Evolutionary conservation across 148 eudicot genomes (phyloP).

Genomic region (Cornus suecica): DNA sequence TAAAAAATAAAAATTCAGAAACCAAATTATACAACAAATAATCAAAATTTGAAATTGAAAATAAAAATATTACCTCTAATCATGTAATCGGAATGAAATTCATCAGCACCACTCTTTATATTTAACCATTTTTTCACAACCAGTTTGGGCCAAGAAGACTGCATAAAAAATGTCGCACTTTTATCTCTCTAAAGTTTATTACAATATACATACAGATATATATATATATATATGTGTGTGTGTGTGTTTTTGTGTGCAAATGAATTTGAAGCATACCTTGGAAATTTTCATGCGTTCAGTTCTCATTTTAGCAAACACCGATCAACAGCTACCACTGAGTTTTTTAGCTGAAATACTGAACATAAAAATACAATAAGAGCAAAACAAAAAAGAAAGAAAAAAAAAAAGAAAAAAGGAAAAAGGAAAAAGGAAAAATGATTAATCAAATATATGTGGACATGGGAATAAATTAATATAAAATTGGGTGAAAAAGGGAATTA

Average conservation of each 20-base stretch:
- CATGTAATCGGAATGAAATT: constrained; percentile 43
- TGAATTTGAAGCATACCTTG: constrained; percentile 27
- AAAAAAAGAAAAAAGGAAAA: not conserved
- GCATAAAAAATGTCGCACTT: constrained; percentile 11
- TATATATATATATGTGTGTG: not conserved
- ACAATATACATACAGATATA: not conserved
- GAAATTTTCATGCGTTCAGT: constrained; percentile 20
- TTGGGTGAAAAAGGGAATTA: constrained; percentile 13
- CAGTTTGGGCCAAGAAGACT: constrained; percentile 63
- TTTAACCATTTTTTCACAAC: constrained; percentile 62
- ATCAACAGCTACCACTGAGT: not conserved
- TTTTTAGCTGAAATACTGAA: not conserved
- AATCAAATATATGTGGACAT: not conserved
- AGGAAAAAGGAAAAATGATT: constrained; percentile 2
- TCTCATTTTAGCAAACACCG: constrained; percentile 29
- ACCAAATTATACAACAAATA: not conserved
- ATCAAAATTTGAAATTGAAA: not conserved
- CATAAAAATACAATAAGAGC: no score
- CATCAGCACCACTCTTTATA: constrained; percentile 38
- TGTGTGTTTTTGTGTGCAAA: not conserved
- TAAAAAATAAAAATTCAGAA: not conserved
- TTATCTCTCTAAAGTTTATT: not conserved
- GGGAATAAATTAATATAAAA: not conserved
- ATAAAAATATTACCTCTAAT: constrained; percentile 29
- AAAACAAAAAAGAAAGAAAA: no score